Conservation (phyloP, 2,329 filamentous ascomycete species). For the Monosporascus sp. region DNA sequence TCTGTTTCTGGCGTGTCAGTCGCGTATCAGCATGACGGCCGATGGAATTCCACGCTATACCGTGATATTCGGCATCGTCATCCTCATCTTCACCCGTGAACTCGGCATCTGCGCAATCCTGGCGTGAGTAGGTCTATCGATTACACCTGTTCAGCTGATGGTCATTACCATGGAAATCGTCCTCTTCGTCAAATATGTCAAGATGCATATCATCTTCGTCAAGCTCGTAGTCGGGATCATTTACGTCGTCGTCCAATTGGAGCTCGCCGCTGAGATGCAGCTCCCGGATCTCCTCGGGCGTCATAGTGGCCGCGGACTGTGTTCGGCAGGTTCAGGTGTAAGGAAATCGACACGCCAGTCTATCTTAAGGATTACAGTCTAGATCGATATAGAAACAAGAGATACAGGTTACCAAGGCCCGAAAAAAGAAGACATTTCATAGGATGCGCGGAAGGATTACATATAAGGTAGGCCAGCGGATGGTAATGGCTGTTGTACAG, state of each 20-base stretch:
- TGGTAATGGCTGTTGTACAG: no score
- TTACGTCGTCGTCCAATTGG: conserved; percentile 14
- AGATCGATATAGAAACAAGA: no score
- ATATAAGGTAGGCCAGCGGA: no score
- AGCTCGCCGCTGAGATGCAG: conserved; percentile 1
- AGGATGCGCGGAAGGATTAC: no score
- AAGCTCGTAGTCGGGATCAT: conserved; percentile 18
- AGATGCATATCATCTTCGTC: conserved; percentile 19
- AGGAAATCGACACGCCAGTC: no score
- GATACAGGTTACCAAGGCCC: no score
- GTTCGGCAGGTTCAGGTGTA: background rate
- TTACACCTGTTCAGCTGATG: background rate
- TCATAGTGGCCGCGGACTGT: background rate
- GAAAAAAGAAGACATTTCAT: no score
- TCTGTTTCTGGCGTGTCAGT: conserved; percentile 16
- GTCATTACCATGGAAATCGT: conserved; percentile 26
- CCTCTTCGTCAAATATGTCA: conserved; percentile 20
- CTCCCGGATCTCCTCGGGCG: conserved; percentile 6
- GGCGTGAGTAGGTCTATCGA: background rate
- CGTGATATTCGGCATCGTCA: conserved; percentile 12
- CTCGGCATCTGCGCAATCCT: conserved; percentile 14
- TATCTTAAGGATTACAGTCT: no score
- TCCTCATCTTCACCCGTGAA: conserved; percentile 20
- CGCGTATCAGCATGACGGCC: background rate
- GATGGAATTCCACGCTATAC: background rate